Base-by-base conservation (phyloP, 2,329 filamentous ascomycete genomes). In the Sphaceloma murrayae region DNA sequence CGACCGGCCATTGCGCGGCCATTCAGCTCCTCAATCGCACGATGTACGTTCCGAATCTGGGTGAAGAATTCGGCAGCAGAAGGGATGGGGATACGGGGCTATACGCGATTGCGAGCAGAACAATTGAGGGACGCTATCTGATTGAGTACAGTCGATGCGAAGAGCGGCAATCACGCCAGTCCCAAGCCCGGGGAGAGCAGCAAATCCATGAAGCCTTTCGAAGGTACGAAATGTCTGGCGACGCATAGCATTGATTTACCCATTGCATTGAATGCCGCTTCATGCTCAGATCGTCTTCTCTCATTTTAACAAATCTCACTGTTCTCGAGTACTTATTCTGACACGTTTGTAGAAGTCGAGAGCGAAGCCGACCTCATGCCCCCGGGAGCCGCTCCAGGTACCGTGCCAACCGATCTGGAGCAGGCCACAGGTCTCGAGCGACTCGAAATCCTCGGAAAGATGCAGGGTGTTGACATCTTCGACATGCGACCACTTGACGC, bases 391-490 rank as follows among this genome's bases (percentile, higher is more conserved):
- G 67, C 76, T 57, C 70, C 79, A 53, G 89, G 91, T 62, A 84
- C 82, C 64, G 73, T 98, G 55, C 86, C 91, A 54, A 93, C 85
- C 69, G 91, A 98, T 68, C 68, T 94, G 63, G 87, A 96, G 67
- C 91, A 98, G 68, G 72, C 91, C 49, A 96, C 91, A 57, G 91
- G 91, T 84, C 76, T 96, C 49, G 91, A 98, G 75, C 88, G 91
- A 78, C 78, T 98, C 57, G 91, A 98, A 71, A 91, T 98, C 61
- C 75, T 98, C 65, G 91, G 91, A 70, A 98, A 98, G 80, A 94
- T 96, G 83, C 86, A 96, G 75, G 88, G 91, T 55, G 73, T 95
- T 59, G 91, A 98, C 64, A 74, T 96, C 64, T 98, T 98, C 73
- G 88, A 98, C 72, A 94, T 96, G 91, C 82, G 79, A 68, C 91